Conservation (phyloP, 1,139 yeast genomes). For the Pichia sp. region DNA sequence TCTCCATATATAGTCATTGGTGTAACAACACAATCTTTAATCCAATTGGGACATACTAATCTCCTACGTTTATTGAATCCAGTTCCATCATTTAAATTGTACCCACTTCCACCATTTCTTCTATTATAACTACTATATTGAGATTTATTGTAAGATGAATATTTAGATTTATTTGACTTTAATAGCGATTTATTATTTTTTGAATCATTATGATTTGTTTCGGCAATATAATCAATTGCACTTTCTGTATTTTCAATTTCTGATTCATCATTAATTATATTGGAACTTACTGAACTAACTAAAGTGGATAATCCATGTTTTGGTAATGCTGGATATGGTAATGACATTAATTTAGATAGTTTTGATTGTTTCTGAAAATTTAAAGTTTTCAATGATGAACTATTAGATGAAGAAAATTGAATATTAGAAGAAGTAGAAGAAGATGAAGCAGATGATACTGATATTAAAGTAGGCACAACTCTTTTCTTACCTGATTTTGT, state of each 20-base stretch:
- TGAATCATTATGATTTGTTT: conserved; percentile 14
- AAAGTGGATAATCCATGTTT: conserved; percentile 44
- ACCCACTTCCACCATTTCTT: background rate
- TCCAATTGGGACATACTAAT: conserved; percentile 23
- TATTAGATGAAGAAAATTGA: conserved; percentile 3
- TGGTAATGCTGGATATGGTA: conserved; percentile 38
- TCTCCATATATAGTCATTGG: conserved; percentile 28
- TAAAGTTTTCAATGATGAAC: background rate
- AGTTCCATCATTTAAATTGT: background rate
- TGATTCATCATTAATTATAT: conserved; percentile 13
- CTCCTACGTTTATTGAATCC: conserved; percentile 17
- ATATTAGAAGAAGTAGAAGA: conserved; percentile 2
- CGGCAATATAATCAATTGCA: conserved; percentile 30
- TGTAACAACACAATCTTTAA: conserved; percentile 20
- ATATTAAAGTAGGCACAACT: conserved; percentile 76
- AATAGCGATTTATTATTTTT: conserved; percentile 14
- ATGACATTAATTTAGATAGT: conserved; percentile 3
- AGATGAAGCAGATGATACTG: conserved; percentile 31
- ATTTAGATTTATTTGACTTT: conserved; percentile 1
- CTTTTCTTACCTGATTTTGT: conserved; percentile 81
- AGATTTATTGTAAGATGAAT: background rate
- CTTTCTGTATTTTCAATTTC: conserved; percentile 22
- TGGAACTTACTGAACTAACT: conserved; percentile 39
- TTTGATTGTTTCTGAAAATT: conserved; percentile 22
- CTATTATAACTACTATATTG: background rate